Base-by-base conservation (phyloP, 73 alveolate genomes). In the Blepharisma japonicum region DNA sequence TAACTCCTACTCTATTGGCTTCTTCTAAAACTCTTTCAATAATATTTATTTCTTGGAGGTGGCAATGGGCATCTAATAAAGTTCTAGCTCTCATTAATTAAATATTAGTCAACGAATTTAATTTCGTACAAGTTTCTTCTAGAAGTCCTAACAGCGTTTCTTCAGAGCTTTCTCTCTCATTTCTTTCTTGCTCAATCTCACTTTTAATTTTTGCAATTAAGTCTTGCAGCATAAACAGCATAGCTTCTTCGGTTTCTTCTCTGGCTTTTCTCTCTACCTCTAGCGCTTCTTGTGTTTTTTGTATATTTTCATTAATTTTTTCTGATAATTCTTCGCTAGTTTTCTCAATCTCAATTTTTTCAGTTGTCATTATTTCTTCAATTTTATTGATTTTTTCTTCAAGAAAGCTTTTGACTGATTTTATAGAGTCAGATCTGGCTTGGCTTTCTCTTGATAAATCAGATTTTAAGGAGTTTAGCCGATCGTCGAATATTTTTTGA, bases 171-270 rank as follows among this genome's bases (percentile, higher is more conserved):
- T 91, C 98, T 71, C 98, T 89, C 47, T 89, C 96, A 49, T 81
- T 78, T 56, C 94, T 78, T 71, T 91, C 98, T 1, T 78, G 56
- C 61, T 91, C 98, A 11, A 91, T 74, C 39, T 91, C 98, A 48
- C 89, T 79, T 77, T 91, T 91, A 67, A 89, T 91, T 77, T 85
- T 87, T n/a, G 82, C 81, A 32, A 91, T 83, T 91, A 92, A 83
- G 49, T 89, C 94, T 79, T 86, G 79, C 55, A 94, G 85, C 94
- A 91, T 91, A 77, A 89, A 97, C 32, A 91, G 79, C 87, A 94
- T 87, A 14, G 98, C 94, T 79, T 94, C 96, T 83, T 94, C 98
- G 11, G 96, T 92, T 71, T 91, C 96, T 77, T 90, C 96, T 42
- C 97, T 86, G 5, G 92, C 77, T 68, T 86, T 71, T 80, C 84